These are phyloP conservation scores for Penicillium longicatenatum DNA, from an alignment of 495 filamentous ascomycete genomes.

Conservation along the genomic window DNA sequence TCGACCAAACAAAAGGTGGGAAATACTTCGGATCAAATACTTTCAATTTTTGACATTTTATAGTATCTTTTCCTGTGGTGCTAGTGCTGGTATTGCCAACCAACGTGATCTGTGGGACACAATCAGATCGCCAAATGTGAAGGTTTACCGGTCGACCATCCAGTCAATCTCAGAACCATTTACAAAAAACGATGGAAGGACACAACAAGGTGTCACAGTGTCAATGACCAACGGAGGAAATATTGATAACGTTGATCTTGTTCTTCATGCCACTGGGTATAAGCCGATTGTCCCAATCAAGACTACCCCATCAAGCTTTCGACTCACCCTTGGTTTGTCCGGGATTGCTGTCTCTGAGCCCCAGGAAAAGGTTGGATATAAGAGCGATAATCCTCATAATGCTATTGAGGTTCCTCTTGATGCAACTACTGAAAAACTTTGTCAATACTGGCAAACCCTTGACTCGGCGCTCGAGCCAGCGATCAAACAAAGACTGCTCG, in stretches of 20 bases:
- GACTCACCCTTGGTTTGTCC: slow-evolving; percentile 23
- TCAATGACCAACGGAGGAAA: slow-evolving; percentile 14
- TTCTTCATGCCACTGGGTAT: slow-evolving; percentile 50
- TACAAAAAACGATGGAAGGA: not conserved
- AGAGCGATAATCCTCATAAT: not conserved
- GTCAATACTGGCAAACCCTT: slow-evolving; percentile 20
- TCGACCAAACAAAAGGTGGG: slow-evolving; percentile 29
- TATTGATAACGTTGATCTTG: slow-evolving; percentile 45
- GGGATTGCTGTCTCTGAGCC: not conserved
- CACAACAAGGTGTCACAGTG: slow-evolving; percentile 3
- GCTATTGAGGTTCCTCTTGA: slow-evolving; percentile 5
- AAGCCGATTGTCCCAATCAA: slow-evolving; percentile 63
- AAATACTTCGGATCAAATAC: too few species aligned
- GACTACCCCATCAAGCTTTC: slow-evolving; percentile 35
- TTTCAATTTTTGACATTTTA: not conserved
- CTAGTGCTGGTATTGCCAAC: slow-evolving; percentile 33
- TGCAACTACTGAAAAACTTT: not conserved
- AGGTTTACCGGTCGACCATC: slow-evolving; percentile 29
- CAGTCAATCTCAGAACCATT: not conserved
- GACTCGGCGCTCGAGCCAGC: slow-evolving; percentile 15
- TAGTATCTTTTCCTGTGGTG: slow-evolving; percentile 30
- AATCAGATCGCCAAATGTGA: slow-evolving; percentile 28
- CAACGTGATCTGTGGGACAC: slow-evolving; percentile 37
- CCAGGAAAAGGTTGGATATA: not conserved
- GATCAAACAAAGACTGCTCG: slow-evolving; percentile 13